Base-by-base conservation (phyloP, 2,329 filamentous ascomycete species). In the Aspergillus fijiensis region DNA sequence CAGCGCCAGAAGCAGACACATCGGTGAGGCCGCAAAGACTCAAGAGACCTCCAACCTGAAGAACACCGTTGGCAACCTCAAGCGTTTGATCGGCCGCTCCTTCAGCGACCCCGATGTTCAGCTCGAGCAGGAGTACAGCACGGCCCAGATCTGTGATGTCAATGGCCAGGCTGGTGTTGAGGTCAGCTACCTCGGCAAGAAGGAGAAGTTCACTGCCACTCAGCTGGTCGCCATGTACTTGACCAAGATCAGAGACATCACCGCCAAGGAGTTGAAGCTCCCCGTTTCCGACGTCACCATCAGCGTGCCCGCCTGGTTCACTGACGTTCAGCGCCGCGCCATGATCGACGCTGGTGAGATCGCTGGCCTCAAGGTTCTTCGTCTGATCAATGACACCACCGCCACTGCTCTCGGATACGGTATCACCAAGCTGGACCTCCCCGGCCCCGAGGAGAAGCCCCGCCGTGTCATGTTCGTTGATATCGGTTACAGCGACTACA, bases 1-100 rank as follows among this genome's bases (percentile, higher is more conserved):
- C 79, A 92, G 92, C 62, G 89, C 92, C 76, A 96, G 96, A 82
- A 88, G 86, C 79, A 90, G 95, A 82, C 96, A 96, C 77, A 86
- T 99, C 67, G 95, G 95, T 68, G 95, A 99, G 83, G 80, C 91
- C 60, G 95, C 95, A 69, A 98, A 98, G 87, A 98, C 94, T 69
- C 94, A 97, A 82, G 95, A 99, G 82, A 96, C 96, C 76, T 96
- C 94, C 74, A 99, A 99, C 85, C 87, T 98, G 74, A 99, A 98
- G 85, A 99, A 99, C 86, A 99, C 95, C 69, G 91, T 99, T 81
- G 84, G 87, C 77, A 93, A 87, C 68, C 86, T 99, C 72, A 96
- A 96, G 83, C 91, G 95, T 73, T 88, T 99, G 70, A 89, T 90
- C 74, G 95, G 95, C 74, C 92, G 95, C 75, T 84, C 85, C 64